A percentile compares a stretch with the other conserved stretches of the same genome.
Conservation (phyloP, 768 basidiomycete genomes). For the Lactifluus rugatus region DNA sequence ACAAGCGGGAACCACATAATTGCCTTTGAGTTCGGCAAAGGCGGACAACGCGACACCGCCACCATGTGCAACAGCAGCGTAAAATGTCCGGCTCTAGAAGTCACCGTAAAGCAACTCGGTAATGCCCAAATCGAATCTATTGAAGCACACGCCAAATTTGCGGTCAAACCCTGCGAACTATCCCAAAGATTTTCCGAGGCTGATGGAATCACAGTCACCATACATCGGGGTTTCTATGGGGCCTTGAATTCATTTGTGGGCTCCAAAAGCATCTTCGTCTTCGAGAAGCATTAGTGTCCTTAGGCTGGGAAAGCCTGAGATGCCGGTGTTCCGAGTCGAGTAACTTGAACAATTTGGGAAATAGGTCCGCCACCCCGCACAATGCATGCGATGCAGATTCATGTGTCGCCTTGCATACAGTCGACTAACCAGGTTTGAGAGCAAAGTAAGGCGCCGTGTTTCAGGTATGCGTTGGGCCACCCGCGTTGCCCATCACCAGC, state of each 20-base stretch:
- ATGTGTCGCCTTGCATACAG: conserved; percentile 14
- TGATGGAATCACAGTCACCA: conserved; percentile 52
- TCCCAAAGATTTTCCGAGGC: conserved; percentile 38
- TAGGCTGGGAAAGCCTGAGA: conserved; percentile 46
- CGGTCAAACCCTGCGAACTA: conserved; percentile 37
- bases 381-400: conserved; percentile 34
- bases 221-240: conserved; percentile 28
- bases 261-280: conserved; percentile 36
- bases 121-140: conserved; percentile 47
- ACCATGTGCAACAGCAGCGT: too few relatives aligned
- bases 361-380: conserved; percentile 33
- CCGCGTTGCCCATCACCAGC: too few relatives aligned
- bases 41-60: conserved; percentile 26
- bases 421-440: neutral
- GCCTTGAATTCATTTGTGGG: conserved; percentile 29
- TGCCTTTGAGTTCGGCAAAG: conserved; percentile 15
- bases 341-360: conserved; percentile 29
- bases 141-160: conserved; percentile 31
- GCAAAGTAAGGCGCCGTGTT: neutral
- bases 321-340: too few relatives aligned
- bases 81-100: too few relatives aligned
- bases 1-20: conserved; percentile 28
- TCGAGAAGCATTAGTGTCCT: conserved; percentile 46
- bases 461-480: conserved; percentile 26
- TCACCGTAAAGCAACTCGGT: conserved; percentile 29